Evolutionary conservation across 2,329 filamentous ascomycete species (phyloP).

Genomic region (Aspergillus hortae): DNA sequence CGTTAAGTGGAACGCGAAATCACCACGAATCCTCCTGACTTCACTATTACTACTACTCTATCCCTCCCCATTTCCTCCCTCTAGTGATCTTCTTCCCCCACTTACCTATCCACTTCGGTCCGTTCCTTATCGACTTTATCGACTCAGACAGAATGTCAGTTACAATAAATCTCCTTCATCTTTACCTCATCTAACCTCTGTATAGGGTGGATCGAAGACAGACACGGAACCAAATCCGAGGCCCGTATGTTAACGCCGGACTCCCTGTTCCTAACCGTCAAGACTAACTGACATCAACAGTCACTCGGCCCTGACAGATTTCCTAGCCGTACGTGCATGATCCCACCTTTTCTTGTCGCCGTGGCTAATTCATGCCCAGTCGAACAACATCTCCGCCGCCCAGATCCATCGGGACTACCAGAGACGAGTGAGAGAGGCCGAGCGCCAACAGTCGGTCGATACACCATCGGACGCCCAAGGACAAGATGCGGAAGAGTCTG

Average conservation of each 20-base stretch:
- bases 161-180: neutral
- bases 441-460: constrained; percentile 33
- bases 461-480: constrained; percentile 28
- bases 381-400: constrained; percentile 63
- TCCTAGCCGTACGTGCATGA: constrained; percentile 54
- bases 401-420: constrained; percentile 61
- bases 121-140: neutral
- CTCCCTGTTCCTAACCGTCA: neutral
- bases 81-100: neutral
- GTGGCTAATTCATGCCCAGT: constrained; percentile 31
- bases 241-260: constrained; percentile 42
- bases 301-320: constrained; percentile 66
- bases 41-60: neutral
- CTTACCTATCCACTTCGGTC: neutral
- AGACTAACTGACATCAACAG: constrained; percentile 22
- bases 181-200: constrained; percentile 1
- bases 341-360: neutral
- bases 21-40: constrained; percentile 33
- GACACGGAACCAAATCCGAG: constrained; percentile 33
- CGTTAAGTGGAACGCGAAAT: constrained; percentile 44
- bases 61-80: neutral
- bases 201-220: constrained; percentile 28
- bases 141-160: constrained; percentile 10
- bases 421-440: constrained; percentile 49
- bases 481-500: constrained; percentile 28